Evolutionary conservation across 2,329 filamentous ascomycete genomes (phyloP), one percentile per base, ranked within the genome.

Genomic region (Exophiala oligosperma): DNA sequence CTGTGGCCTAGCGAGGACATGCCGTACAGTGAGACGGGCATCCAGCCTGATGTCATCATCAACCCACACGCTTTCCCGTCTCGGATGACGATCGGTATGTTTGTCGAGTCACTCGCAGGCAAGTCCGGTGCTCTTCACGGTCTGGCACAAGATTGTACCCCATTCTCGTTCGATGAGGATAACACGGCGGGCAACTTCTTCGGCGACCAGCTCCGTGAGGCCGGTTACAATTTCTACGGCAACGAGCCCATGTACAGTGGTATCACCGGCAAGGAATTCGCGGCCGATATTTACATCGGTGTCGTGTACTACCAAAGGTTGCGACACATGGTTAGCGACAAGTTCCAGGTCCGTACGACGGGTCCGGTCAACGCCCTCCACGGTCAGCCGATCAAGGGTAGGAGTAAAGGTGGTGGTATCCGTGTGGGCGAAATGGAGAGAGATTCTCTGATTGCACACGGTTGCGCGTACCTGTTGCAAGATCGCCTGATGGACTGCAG

Each of bases 81-180:
- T 47, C 92, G 94, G 76, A 99, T 99, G 94, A 99, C 94, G 21
- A 99, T 99, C 71, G 94, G 94, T 71, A 97, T 97, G 91, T 97
- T 99, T 75, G 86, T 99, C 71, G 94, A 99, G 79, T 97, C 92
- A 4, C 83, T 99, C 52, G 94, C 94, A 8, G 94, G 94, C 61
- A 99, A 99, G 78, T 86, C 93, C 8, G 94, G 94, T 48, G 90
- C 93, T 12, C 83, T 99, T 37, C 94, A 99, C 73, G 94, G 94
- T 48, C 82, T 97, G n/a, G 90, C 94, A 0, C 94, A 97, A 74
- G 94, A 99, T 73, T 92, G 86, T 46, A 97, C 94, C 0, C 94
- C 94, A 0, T 99, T 97, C 83, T 87, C 88, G 66, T 99, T 97
- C 73, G 88, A 91, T 70, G 93, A 97, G 75, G 83, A 94, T 64